Evolutionary conservation across 306 rosid genomes (phyloP).

Genomic region (Prunus padus): DNA sequence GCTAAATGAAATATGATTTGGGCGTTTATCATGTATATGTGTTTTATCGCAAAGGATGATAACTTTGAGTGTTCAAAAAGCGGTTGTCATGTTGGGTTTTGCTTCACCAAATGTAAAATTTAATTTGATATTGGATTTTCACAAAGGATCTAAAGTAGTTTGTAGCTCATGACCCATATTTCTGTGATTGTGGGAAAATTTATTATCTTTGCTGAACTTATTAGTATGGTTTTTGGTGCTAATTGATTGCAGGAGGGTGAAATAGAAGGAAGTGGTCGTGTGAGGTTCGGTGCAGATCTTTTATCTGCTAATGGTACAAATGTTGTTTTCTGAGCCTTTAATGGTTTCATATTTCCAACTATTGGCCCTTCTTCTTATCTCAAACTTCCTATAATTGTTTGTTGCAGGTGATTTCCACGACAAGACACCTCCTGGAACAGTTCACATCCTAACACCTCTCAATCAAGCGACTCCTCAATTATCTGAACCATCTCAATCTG

Average conservation of each 20-base stretch:
- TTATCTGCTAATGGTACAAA: conserved; percentile 53
- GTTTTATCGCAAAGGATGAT: not conserved
- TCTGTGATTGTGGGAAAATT: not conserved
- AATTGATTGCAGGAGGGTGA: conserved; percentile 68
- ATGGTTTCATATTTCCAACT: not conserved
- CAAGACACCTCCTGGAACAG: conserved; percentile 32
- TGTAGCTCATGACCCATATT: not conserved
- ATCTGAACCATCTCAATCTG: conserved; percentile 50
- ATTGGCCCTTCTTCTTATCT: conserved; percentile 4
- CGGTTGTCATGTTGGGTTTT: not conserved
- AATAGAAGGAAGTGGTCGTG: conserved; percentile 51
- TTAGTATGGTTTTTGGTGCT: not conserved
- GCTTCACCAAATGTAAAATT: not conserved
- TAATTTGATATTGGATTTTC: not conserved
- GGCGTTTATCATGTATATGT: not conserved
- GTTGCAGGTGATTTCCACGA: conserved; percentile 60
- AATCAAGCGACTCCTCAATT: conserved; percentile 53
- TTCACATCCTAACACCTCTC: conserved; percentile 7
- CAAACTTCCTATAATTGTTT: conserved; percentile 9
- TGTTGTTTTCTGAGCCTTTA: conserved; percentile 10
- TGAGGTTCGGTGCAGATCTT: conserved; percentile 48
- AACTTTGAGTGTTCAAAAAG: not conserved
- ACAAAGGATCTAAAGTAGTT: not conserved
- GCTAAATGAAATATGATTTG: not conserved
- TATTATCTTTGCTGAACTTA: not conserved